These are phyloP conservation scores for Pachyrhizus erosus DNA, from an alignment of 306 rosid genomes.

Conservation along the genomic window DNA sequence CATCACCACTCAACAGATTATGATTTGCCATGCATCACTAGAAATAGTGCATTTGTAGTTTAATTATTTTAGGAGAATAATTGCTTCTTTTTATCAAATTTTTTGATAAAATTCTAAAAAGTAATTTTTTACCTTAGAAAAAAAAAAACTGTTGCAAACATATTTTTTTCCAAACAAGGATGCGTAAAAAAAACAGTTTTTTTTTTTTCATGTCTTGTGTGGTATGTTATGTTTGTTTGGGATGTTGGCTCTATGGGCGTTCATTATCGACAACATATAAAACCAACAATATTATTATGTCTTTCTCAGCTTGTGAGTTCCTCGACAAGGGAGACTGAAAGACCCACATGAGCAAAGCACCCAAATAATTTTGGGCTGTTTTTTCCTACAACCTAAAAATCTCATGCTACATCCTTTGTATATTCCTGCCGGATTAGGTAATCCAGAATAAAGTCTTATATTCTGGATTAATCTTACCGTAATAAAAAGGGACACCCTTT, in stretches of 20 bases:
- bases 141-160: not conserved
- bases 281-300: not conserved
- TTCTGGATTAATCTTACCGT: too few relatives aligned
- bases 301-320: not conserved
- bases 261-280: not conserved
- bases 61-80: not conserved
- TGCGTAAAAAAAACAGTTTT: too few relatives aligned
- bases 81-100: not conserved
- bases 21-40: not conserved
- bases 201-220: too few relatives aligned
- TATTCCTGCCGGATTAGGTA: too few relatives aligned
- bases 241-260: not conserved
- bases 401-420: too few relatives aligned
- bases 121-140: not conserved
- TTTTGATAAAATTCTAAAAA: not conserved
- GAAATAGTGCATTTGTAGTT: not conserved
- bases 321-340: not conserved
- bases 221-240: too few relatives aligned
- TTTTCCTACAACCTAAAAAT: too few relatives aligned
- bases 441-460: too few relatives aligned
- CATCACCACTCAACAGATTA: not conserved
- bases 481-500: too few relatives aligned
- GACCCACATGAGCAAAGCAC: not conserved
- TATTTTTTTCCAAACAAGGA: not conserved
- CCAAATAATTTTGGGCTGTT: too few relatives aligned